Percentiles rank a stretch among this genome's conserved stretches.
Conservation (phyloP, 148 eudicot species). For the Rhododendron simsii region DNA sequence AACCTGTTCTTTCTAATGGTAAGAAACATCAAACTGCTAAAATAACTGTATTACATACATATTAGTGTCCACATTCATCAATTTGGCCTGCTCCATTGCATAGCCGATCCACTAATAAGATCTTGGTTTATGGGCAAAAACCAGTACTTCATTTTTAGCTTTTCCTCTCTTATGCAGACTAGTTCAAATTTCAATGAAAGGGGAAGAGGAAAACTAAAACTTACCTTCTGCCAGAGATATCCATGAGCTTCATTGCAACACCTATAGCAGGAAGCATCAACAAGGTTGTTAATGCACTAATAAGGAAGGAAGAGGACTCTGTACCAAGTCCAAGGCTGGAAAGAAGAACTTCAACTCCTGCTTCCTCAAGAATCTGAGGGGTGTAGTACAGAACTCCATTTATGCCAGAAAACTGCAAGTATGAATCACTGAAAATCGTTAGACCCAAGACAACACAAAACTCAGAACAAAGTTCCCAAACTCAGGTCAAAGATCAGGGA, state of each 20-base stretch:
- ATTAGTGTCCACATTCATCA: neutral
- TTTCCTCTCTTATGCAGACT: neutral
- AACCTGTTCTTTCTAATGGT: neutral
- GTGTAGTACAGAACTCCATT: constrained; percentile 77
- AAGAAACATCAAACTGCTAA: neutral
- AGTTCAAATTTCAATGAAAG: neutral
- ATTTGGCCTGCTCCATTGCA: neutral
- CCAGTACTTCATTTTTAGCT: neutral
- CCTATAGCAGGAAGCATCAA: constrained; percentile 75
- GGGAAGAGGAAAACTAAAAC: neutral
- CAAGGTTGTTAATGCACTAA: constrained; percentile 64
- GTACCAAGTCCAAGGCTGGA: constrained; percentile 48
- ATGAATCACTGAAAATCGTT: neutral
- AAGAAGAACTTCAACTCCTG: constrained; percentile 72
- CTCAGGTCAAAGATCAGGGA: neutral
- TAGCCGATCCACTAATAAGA: neutral
- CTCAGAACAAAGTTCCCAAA: constrained; percentile 1
- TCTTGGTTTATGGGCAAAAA: neutral
- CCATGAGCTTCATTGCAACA: constrained; percentile 80
- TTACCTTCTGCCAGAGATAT: constrained; percentile 73
- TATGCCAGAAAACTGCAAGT: constrained; percentile 68
- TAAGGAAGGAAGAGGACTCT: constrained; percentile 67
- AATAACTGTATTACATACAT: neutral
- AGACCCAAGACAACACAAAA: neutral
- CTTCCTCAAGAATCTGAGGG: constrained; percentile 72